Percentiles rank a stretch among this genome's conserved stretches.
Evolutionary conservation across 495 filamentous ascomycete genomes (phyloP).

Genomic region (Aspergillus bridgeri): DNA sequence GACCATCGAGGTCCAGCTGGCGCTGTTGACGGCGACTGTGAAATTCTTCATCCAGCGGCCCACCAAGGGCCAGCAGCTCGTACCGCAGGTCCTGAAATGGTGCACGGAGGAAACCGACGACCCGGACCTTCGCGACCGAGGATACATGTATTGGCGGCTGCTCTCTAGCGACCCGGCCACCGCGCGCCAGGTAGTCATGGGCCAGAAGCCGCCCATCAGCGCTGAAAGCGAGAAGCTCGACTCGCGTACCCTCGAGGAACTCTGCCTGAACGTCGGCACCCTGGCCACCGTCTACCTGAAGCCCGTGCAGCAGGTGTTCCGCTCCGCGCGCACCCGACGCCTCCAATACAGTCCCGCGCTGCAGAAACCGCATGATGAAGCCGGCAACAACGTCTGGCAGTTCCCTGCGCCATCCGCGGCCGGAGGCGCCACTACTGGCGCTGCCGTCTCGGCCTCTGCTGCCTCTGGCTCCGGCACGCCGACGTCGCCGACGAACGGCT

Average conservation of each 20-base stretch:
- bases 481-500: slow-evolving; percentile 23
- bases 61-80: slow-evolving; percentile 88
- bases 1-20: slow-evolving; percentile 90
- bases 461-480: slow-evolving; percentile 18
- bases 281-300: slow-evolving; percentile 97
- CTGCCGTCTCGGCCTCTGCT: neutral
- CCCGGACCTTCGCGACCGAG: slow-evolving; percentile 89
- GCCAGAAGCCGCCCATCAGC: slow-evolving; percentile 93
- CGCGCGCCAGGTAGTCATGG: slow-evolving; percentile 90
- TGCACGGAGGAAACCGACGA: slow-evolving; percentile 99
- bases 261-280: slow-evolving; percentile 95
- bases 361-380: slow-evolving; percentile 59
- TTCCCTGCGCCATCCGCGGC: slow-evolving; percentile 20
- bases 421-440: neutral
- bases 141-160: slow-evolving; percentile 99
- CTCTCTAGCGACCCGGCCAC: slow-evolving; percentile 88
- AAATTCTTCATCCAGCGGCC: slow-evolving; percentile 98
- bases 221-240: slow-evolving; percentile 95
- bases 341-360: slow-evolving; percentile 80
- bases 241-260: slow-evolving; percentile 87
- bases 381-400: slow-evolving; percentile 36
- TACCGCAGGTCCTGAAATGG: slow-evolving; percentile 96
- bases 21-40: slow-evolving; percentile 91
- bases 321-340: slow-evolving; percentile 74
- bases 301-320: slow-evolving; percentile 96